Conservation (phyloP, 2,329 filamentous ascomycete species). For the Colletotrichum shisoi region DNA sequence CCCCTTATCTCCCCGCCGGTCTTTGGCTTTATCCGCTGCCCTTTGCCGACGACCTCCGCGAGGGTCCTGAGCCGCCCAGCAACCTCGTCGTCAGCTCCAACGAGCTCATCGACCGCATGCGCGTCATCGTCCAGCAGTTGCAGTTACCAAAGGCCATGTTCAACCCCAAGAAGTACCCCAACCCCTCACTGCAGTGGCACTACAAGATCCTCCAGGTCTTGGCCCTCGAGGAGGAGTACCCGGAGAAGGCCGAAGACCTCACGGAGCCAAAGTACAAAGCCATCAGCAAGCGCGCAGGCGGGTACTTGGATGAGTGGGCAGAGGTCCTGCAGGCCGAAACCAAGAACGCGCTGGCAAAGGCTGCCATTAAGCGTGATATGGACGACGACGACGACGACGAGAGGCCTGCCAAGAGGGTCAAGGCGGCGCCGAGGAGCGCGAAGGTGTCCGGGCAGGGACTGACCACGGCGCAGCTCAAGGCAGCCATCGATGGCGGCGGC, state of each 20-base stretch:
- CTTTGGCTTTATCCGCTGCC: constrained; percentile 90
- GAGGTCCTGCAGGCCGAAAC: constrained; percentile 68
- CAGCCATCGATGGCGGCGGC: constrained; percentile 55
- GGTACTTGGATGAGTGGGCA: constrained; percentile 80
- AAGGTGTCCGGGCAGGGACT: constrained; percentile 49
- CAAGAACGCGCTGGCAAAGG: constrained; percentile 48
- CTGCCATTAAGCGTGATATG: constrained; percentile 61
- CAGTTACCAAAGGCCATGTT: constrained; percentile 87
- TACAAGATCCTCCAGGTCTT: constrained; percentile 92
- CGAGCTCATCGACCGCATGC: constrained; percentile 80
- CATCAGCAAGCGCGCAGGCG: constrained; percentile 87
- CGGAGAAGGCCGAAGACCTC: constrained; percentile 75
- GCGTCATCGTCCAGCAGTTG: constrained; percentile 80
- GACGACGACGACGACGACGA: constrained; percentile 57
- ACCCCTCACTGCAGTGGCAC: constrained; percentile 94
- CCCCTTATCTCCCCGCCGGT: constrained; percentile 78
- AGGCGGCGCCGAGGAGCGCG: constrained; percentile 43
- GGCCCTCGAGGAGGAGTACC: constrained; percentile 89
- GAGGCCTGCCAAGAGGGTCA: constrained; percentile 58
- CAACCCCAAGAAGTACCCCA: constrained; percentile 87
- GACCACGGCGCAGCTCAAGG: constrained; percentile 58
- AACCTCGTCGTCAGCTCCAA: constrained; percentile 67
- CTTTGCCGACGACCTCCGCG: constrained; percentile 86
- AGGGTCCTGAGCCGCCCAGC: constrained; percentile 71
- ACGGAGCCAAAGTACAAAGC: constrained; percentile 85